Percentiles rank a stretch among this genome's conserved stretches.
Conservation (phyloP, 441 rosid species). For the Pelargonium cotyledonis region DNA sequence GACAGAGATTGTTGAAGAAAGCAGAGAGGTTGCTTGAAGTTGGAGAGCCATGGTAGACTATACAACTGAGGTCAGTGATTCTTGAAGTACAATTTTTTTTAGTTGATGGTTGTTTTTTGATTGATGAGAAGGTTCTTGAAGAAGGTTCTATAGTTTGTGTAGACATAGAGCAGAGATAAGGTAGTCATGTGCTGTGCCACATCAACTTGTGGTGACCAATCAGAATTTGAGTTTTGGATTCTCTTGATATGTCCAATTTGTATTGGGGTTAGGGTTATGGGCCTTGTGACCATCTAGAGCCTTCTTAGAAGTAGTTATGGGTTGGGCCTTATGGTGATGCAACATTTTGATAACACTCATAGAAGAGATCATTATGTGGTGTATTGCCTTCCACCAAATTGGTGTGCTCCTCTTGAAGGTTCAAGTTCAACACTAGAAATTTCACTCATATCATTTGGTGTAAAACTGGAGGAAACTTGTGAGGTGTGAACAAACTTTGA, state of each 20-base stretch:
- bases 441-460: no score
- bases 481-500: no score
- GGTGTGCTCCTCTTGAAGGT: no score
- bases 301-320: background rate
- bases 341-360: no score
- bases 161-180: slow-evolving; percentile 7
- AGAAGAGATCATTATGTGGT: no score
- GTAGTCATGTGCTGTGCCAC: slow-evolving; percentile 23
- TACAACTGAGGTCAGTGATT: background rate
- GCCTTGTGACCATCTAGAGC: background rate
- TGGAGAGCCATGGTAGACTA: slow-evolving; percentile 42
- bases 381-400: no score
- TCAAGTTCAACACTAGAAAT: no score
- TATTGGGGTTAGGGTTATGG: no score
- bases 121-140: background rate
- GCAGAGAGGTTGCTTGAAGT: slow-evolving; percentile 33
- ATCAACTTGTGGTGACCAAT: slow-evolving; percentile 35
- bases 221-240: slow-evolving; percentile 31
- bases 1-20: slow-evolving; percentile 43
- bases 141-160: background rate
- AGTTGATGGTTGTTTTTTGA: background rate
- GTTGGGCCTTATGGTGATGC: background rate
- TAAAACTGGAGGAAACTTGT: no score
- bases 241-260: slow-evolving; percentile 4
- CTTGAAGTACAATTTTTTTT: background rate